These are phyloP conservation scores for Pseudogymnoascus sp. DNA, from an alignment of 2,329 filamentous ascomycete genomes.

Conservation along the genomic window DNA sequence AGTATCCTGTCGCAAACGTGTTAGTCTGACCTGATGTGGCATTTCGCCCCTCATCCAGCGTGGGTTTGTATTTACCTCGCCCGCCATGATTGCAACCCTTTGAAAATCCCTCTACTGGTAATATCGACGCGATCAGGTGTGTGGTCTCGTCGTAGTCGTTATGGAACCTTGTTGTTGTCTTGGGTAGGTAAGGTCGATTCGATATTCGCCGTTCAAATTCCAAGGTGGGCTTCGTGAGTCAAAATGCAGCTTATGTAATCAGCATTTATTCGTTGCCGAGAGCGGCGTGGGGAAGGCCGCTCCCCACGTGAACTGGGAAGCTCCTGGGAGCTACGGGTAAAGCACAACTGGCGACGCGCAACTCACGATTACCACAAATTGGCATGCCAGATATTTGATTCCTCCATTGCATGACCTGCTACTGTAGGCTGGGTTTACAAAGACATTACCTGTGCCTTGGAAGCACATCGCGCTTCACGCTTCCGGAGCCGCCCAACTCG, in stretches of 20 bases:
- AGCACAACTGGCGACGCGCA: not conserved
- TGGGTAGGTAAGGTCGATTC: not conserved
- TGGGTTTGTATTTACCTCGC: constrained; percentile 25
- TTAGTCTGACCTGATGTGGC: not conserved
- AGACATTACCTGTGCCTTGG: not conserved
- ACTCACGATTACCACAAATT: constrained; percentile 1
- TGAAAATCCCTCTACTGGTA: not conserved
- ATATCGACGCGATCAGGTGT: constrained; percentile 3
- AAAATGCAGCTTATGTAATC: constrained; percentile 10
- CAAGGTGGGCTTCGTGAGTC: constrained; percentile 12
- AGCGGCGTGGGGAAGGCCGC: not conserved
- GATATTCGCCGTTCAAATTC: constrained; percentile 10
- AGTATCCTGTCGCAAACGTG: constrained; percentile 19
- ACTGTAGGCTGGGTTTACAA: constrained; percentile 3
- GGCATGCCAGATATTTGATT: constrained; percentile 6
- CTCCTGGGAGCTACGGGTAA: not conserved
- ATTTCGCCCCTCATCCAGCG: constrained; percentile 4
- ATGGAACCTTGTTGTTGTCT: not conserved
- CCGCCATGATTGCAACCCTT: constrained; percentile 40
- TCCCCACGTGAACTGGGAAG: constrained; percentile 13
- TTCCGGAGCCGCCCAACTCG: not conserved
- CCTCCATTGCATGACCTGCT: constrained; percentile 1
- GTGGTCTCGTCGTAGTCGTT: constrained; percentile 5
- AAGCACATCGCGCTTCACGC: not conserved
- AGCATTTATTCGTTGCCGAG: not conserved